phyloP scores from a whole-genome alignment of 441 rosid species.

The Francoa sonchifolia region DNA sequence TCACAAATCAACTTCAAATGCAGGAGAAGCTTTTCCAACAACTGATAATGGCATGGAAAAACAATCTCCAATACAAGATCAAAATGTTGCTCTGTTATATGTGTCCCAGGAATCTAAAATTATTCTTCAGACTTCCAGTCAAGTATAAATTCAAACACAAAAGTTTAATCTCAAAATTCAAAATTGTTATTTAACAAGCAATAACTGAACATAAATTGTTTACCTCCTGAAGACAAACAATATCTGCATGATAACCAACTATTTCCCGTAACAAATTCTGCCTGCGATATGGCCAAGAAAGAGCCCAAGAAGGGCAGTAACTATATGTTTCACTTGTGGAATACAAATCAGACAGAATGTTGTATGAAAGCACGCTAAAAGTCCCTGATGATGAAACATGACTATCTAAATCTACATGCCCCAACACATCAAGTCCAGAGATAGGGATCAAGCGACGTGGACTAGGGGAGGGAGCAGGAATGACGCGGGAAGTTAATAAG shows the following conservation, averaged over 20 bases:
- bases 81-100: too few relatives aligned
- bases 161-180: too few relatives aligned
- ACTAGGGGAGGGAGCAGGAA: constrained; percentile 93
- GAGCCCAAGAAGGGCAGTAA: constrained; percentile 99
- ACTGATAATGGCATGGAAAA: too few relatives aligned
- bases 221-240: constrained; percentile 98
- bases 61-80: too few relatives aligned
- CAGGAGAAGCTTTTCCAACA: not conserved
- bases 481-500: constrained; percentile 80
- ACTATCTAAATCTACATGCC: constrained; percentile 65
- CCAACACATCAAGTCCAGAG: constrained; percentile 62
- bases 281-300: constrained; percentile 94
- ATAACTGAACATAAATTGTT: too few relatives aligned
- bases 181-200: too few relatives aligned
- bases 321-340: constrained; percentile 70
- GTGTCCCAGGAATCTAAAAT: too few relatives aligned
- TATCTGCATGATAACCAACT: constrained; percentile 93
- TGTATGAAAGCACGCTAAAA: constrained; percentile 89
- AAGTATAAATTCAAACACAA: too few relatives aligned
- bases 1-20: constrained; percentile 1
- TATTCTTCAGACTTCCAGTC: too few relatives aligned
- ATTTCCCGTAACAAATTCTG: constrained; percentile 92
- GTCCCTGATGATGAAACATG: constrained; percentile 67
- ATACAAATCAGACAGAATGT: constrained; percentile 78
- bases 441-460: constrained; percentile 83